Conservation (phyloP, 306 rosid species). For the Hippophae rhamnoides region DNA sequence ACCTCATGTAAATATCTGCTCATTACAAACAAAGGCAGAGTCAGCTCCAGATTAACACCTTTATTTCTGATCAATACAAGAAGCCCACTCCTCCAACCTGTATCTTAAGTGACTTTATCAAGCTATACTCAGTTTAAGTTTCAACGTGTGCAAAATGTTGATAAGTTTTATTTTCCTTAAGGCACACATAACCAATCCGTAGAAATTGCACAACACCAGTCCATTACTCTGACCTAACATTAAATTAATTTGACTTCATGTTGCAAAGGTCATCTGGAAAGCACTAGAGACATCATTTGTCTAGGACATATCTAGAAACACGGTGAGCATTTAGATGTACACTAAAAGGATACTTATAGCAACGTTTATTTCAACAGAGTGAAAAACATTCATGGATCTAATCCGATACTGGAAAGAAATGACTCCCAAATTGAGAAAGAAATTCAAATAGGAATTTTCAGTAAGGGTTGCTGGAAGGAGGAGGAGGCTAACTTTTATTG, state of each 20-base stretch:
- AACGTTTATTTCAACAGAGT: not conserved
- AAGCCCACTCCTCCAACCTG: not conserved
- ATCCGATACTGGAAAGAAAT: not conserved
- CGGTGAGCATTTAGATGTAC: too few relatives aligned
- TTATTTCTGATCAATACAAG: not conserved
- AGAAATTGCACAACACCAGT: not conserved
- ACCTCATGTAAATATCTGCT: constrained; percentile 79
- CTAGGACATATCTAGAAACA: too few relatives aligned
- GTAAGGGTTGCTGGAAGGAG: not conserved
- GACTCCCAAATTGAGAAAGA: too few relatives aligned
- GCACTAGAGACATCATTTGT: not conserved
- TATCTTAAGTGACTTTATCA: not conserved
- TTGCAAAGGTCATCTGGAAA: not conserved
- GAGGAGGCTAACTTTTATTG: not conserved
- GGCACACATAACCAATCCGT: not conserved
- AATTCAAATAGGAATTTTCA: too few relatives aligned
- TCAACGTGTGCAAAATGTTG: not conserved
- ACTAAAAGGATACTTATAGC: too few relatives aligned
- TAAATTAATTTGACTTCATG: not conserved
- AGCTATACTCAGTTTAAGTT: not conserved
- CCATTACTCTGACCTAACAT: constrained; percentile 1
- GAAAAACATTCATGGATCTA: not conserved
- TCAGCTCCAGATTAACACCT: constrained; percentile 14
- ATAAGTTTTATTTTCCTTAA: not conserved
- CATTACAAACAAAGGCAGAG: constrained; percentile 22